Conservation (phyloP, 192 early-diverging fungal species). For the Gonapodya sp. region DNA sequence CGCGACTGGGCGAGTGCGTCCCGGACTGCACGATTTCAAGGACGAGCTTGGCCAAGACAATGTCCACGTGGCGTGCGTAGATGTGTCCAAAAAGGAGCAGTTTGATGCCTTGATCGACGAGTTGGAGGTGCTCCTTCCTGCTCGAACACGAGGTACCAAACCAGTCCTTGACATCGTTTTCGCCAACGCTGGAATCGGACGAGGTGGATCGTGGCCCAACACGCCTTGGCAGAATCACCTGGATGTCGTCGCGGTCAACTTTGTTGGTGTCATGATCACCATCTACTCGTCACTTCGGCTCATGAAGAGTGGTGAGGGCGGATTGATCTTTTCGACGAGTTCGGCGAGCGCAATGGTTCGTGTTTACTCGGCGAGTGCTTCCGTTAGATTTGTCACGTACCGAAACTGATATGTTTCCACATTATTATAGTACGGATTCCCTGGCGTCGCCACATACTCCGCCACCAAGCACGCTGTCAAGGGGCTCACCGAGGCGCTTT, state of each 20-base stretch:
- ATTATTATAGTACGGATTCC: not conserved
- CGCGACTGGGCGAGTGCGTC: not conserved
- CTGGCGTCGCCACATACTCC: conserved; percentile 4
- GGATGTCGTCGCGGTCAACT: conserved; percentile 2
- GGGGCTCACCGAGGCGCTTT: conserved; percentile 10
- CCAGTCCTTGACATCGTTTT: not conserved
- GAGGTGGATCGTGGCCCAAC: not conserved
- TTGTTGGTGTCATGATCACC: conserved; percentile 6
- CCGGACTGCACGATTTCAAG: not conserved
- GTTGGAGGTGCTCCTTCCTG: not conserved
- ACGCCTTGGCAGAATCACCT: not conserved
- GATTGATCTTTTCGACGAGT: not conserved
- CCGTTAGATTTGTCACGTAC: not conserved
- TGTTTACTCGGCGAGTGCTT: not conserved
- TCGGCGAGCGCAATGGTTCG: not conserved
- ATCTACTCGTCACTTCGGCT: not conserved
- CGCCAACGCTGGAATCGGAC: conserved; percentile 8
- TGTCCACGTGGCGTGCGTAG: not conserved
- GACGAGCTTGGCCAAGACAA: not conserved
- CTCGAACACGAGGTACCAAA: not conserved
- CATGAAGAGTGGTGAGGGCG: not conserved
- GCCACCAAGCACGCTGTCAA: conserved; percentile 11
- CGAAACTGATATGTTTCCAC: not conserved
- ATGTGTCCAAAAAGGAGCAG: not conserved
- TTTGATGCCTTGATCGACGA: not conserved